Conservation (phyloP, 306 rosid species). For the Cercis canadensis region DNA sequence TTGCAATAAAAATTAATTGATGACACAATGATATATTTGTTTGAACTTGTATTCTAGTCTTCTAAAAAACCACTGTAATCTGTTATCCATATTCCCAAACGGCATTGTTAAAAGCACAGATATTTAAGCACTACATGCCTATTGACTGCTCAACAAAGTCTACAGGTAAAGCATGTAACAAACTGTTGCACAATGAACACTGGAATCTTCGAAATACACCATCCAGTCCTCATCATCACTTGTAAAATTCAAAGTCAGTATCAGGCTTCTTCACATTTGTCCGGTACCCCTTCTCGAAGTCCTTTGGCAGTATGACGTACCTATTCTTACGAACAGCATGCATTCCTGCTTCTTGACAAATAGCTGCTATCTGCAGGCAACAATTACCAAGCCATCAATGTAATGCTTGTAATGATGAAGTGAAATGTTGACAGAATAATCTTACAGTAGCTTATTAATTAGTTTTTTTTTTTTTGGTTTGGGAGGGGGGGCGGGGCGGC, state of each 20-base stretch:
- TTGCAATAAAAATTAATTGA: no score
- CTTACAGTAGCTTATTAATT: no score
- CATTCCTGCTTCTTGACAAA: conserved; percentile 99
- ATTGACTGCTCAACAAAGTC: conserved; percentile 11
- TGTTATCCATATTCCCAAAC: not conserved
- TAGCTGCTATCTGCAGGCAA: conserved; percentile 77
- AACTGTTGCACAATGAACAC: not conserved
- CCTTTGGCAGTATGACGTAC: conserved; percentile 94
- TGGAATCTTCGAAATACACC: not conserved
- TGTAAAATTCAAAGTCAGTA: conserved; percentile 98
- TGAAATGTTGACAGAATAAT: no score
- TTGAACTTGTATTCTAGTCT: no score
- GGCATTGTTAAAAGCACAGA: not conserved
- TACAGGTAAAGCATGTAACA: not conserved
- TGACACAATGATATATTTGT: no score
- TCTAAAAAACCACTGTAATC: not conserved
- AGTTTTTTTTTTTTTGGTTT: no score
- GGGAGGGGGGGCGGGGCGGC: no score
- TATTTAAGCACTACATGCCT: not conserved
- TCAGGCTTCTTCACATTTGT: conserved; percentile 99
- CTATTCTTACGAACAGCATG: conserved; percentile 98
- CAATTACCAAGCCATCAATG: conserved; percentile 1
- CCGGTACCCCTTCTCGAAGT: conserved; percentile 96
- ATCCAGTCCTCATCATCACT: conserved; percentile 54
- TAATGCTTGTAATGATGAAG: not conserved